Evolutionary conservation across 78 protist genomes (phyloP), one percentile per base, ranked within the genome.

Genomic region (Pelomyxa schiedti): DNA sequence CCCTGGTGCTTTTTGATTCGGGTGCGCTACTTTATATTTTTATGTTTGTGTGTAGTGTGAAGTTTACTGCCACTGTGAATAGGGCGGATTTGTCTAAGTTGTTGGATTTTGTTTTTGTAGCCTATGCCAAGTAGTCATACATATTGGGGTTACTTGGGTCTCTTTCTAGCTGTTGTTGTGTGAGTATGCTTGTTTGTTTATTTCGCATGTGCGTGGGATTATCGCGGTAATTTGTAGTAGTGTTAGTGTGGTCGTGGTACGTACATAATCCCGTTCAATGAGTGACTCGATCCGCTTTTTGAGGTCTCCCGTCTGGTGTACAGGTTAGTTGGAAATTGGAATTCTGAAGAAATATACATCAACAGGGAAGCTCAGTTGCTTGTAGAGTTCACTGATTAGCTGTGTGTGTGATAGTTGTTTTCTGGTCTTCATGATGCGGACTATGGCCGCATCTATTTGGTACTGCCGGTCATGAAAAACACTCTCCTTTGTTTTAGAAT

Each of bases 191-290:
- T n/a, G n/a, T n/a, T n/a, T n/a, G n/a, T n/a, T n/a, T n/a, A n/a
- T n/a, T n/a, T n/a, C n/a, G n/a, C n/a, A n/a, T n/a, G n/a, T n/a
- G n/a, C n/a, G n/a, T n/a, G n/a, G n/a, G n/a, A n/a, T n/a, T n/a
- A n/a, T n/a, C n/a, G n/a, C n/a, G n/a, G n/a, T n/a, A n/a, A n/a
- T n/a, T n/a, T n/a, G n/a, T n/a, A n/a, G n/a, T n/a, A n/a, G n/a
- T n/a, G n/a, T n/a, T n/a, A n/a, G n/a, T n/a, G n/a, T n/a, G n/a
- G n/a, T n/a, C n/a, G n/a, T n/a, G n/a, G n/a, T n/a, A n/a, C n/a
- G n/a, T n/a, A n/a, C n/a, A 64, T 96, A 96, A 69, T 94, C 99
- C 22, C 95, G 89, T 7, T 96, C 99, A 8, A 96, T 92, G 39
- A 96, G 79, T 1, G 80, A 69, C 70, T 96, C 99, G 29, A 96